Percentiles rank a stretch among this genome's conserved stretches.
Evolutionary conservation across 768 basidiomycete species (phyloP).

Genomic region (Fomitopsis serialis): DNA sequence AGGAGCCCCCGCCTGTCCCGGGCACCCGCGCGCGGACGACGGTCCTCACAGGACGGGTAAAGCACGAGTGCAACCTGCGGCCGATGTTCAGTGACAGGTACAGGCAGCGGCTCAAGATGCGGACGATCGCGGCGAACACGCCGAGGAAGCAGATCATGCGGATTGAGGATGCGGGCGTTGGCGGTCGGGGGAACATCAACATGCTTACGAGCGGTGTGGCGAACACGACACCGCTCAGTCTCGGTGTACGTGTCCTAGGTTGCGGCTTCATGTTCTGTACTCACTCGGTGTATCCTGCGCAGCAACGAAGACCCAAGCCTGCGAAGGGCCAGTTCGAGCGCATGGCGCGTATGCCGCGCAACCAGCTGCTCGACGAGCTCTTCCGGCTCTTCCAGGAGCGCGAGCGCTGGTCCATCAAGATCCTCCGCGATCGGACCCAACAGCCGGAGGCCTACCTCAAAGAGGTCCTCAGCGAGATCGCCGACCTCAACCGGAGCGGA

Average conservation of each 20-base stretch:
- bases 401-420: slow-evolving; percentile 78
- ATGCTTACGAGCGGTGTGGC: slow-evolving; percentile 73
- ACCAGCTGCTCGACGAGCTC: slow-evolving; percentile 81
- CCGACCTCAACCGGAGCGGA: slow-evolving; percentile 70
- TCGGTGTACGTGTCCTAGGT: slow-evolving; percentile 47
- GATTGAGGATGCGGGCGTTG: slow-evolving; percentile 69
- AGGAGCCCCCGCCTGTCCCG: slow-evolving; percentile 42
- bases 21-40: slow-evolving; percentile 62
- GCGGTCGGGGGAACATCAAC: slow-evolving; percentile 71
- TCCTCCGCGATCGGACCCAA: slow-evolving; percentile 72
- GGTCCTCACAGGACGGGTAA: slow-evolving; percentile 73
- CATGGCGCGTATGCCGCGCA: slow-evolving; percentile 86
- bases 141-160: slow-evolving; percentile 60
- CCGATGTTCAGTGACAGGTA: slow-evolving; percentile 67
- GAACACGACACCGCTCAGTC: slow-evolving; percentile 56
- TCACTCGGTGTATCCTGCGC: neutral
- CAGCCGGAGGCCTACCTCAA: slow-evolving; percentile 87
- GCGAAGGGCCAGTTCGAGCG: slow-evolving; percentile 75
- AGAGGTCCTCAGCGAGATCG: slow-evolving; percentile 75
- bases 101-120: slow-evolving; percentile 64
- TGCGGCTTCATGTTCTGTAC: neutral
- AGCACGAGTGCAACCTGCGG: slow-evolving; percentile 73
- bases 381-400: slow-evolving; percentile 74
- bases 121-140: slow-evolving; percentile 62
- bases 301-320: slow-evolving; percentile 66